These are phyloP conservation scores for Dothideomycetes sp. DNA, from an alignment of 2,329 filamentous ascomycete species.

Conservation along the genomic window DNA sequence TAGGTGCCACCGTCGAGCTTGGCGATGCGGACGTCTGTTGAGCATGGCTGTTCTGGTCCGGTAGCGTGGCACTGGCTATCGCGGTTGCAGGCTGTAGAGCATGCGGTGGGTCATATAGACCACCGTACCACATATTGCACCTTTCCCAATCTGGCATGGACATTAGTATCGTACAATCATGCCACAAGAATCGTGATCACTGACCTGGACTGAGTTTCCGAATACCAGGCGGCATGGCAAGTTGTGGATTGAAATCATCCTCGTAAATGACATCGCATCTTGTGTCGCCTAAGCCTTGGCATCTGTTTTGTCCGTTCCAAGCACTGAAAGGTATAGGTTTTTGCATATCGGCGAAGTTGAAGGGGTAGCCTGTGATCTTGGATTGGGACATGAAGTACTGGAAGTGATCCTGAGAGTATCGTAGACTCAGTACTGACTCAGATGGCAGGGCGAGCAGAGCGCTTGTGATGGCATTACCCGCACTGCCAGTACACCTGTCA, in stretches of 20 bases:
- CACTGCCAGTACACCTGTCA: constrained; percentile 14
- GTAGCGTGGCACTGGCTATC: constrained; percentile 11
- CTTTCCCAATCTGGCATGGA: constrained; percentile 11
- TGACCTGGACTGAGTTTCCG: constrained; percentile 12
- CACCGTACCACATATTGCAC: constrained; percentile 19
- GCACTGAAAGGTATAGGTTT: constrained; percentile 18
- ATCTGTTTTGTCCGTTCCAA: constrained; percentile 16
- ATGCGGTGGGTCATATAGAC: constrained; percentile 19
- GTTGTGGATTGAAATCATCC: constrained; percentile 14
- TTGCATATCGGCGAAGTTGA: constrained; percentile 19
- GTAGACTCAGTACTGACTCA: constrained; percentile 16
- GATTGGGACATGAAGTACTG: constrained; percentile 14
- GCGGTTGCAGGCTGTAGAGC: constrained; percentile 12
- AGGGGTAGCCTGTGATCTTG: constrained; percentile 18
- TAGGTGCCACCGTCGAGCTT: constrained; percentile 8
- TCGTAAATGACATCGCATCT: constrained; percentile 17
- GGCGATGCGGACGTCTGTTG: constrained; percentile 7
- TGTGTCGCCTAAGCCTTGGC: constrained; percentile 9
- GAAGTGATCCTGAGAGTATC: constrained; percentile 18
- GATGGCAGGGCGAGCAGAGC: constrained; percentile 19
- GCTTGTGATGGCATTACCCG: constrained; percentile 13
- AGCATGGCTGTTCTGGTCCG: not conserved
- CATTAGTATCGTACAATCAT: too few species aligned
- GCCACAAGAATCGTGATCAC: not conserved
- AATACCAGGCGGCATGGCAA: constrained; percentile 19